Conservation (phyloP, 2,329 filamentous ascomycete genomes). For the Diaporthe aspalathi region DNA sequence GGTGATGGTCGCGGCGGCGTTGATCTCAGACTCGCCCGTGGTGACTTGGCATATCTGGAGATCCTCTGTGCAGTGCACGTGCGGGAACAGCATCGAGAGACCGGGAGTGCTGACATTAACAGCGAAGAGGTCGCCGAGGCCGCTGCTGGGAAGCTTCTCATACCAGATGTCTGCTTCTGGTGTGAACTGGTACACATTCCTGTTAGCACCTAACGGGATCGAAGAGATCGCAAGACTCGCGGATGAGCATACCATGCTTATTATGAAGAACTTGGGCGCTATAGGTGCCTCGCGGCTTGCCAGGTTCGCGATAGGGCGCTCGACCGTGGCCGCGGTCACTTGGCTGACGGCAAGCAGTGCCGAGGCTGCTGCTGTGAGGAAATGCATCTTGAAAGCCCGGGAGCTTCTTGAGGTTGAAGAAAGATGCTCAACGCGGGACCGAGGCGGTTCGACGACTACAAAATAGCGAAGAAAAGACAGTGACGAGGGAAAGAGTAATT, state of each 20-base stretch:
- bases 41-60: constrained; percentile 75
- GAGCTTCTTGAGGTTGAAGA: neutral
- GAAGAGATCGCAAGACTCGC: neutral
- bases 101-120: constrained; percentile 70
- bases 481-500: neutral
- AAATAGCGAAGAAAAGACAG: neutral
- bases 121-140: constrained; percentile 66
- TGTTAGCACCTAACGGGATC: neutral
- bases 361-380: constrained; percentile 29
- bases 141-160: constrained; percentile 57
- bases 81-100: constrained; percentile 73
- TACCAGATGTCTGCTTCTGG: constrained; percentile 74
- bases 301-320: constrained; percentile 19
- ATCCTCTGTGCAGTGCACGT: constrained; percentile 71
- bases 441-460: neutral
- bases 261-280: constrained; percentile 70
- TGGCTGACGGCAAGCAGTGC: constrained; percentile 36
- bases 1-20: constrained; percentile 74
- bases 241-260: constrained; percentile 65
- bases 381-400: constrained; percentile 29
- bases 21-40: constrained; percentile 78
- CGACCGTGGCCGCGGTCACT: constrained; percentile 28
- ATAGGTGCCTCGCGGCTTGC: constrained; percentile 47
- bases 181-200: constrained; percentile 59
- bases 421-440: neutral